phyloP scores from a whole-genome alignment of 148 eudicot species.

The Spergularia marina region DNA sequence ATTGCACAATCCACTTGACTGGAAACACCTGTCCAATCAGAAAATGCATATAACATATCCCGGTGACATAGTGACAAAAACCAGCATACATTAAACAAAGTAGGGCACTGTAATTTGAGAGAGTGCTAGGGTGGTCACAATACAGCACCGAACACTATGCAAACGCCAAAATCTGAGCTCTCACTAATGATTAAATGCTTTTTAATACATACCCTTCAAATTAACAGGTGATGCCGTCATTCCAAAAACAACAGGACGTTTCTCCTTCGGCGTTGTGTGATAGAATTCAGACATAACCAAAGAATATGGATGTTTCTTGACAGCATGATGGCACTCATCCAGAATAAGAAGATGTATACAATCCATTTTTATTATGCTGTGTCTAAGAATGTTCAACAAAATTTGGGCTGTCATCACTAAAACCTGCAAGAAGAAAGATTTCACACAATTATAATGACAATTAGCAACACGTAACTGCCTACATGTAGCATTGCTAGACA shows the following conservation, averaged over 20 bases:
- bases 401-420: slow-evolving; percentile 99
- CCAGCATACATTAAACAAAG: background rate
- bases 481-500: too few relatives aligned
- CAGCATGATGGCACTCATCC: slow-evolving; percentile 99
- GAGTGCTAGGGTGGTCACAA: background rate
- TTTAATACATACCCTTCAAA: slow-evolving; percentile 65
- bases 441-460: background rate
- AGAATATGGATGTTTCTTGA: slow-evolving; percentile 99
- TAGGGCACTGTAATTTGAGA: too few relatives aligned
- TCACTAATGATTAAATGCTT: background rate
- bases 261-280: slow-evolving; percentile 92
- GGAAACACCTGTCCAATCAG: slow-evolving; percentile 69
- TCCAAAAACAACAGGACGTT: slow-evolving; percentile 92
- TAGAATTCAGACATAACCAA: slow-evolving; percentile 98
- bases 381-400: slow-evolving; percentile 90
- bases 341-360: slow-evolving; percentile 81
- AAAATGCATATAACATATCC: slow-evolving; percentile 5
- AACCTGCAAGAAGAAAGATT: slow-evolving; percentile 52
- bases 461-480: background rate
- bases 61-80: background rate
- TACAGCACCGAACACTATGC: background rate
- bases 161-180: background rate
- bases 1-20: slow-evolving; percentile 98
- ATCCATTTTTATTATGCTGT: slow-evolving; percentile 97
- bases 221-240: slow-evolving; percentile 99